phyloP scores from a whole-genome alignment of 2,329 filamentous ascomycete species.

The Colletotrichum theobromicola region DNA sequence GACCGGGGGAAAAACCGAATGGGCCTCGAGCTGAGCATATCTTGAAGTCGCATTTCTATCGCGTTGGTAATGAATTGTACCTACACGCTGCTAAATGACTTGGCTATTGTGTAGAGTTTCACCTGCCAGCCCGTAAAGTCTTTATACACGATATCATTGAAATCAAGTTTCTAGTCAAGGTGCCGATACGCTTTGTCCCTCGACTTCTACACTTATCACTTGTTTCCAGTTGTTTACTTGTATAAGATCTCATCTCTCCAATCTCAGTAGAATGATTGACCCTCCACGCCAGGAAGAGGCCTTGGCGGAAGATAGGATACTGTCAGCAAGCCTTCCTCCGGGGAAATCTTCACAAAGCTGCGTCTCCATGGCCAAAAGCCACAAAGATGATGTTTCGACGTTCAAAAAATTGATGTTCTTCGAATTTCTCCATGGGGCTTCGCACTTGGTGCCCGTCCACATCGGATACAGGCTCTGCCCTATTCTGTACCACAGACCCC shows the following conservation, averaged over 20 bases:
- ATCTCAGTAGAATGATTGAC: neutral
- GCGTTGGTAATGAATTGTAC: neutral
- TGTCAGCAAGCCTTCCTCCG: neutral
- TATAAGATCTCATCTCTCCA: neutral
- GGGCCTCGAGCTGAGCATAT: neutral
- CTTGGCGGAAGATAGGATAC: neutral
- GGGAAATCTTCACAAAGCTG: neutral
- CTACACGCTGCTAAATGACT: neutral
- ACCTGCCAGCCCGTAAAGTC: neutral
- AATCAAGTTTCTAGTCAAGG: neutral
- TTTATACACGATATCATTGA: neutral
- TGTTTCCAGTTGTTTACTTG: neutral
- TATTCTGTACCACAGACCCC: neutral
- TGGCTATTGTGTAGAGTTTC: neutral
- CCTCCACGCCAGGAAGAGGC: neutral
- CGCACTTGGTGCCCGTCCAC: neutral
- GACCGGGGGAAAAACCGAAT: no score
- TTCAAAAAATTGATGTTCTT: neutral
- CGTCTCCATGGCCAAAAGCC: neutral
- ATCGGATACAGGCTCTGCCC: neutral
- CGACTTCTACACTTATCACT: neutral
- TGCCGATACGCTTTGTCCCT: neutral
- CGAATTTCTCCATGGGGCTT: neutral
- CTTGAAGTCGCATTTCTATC: neutral
- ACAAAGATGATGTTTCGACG: neutral